phyloP scores from a whole-genome alignment of 495 filamentous ascomycete species.

The Acidomyces sp. region DNA sequence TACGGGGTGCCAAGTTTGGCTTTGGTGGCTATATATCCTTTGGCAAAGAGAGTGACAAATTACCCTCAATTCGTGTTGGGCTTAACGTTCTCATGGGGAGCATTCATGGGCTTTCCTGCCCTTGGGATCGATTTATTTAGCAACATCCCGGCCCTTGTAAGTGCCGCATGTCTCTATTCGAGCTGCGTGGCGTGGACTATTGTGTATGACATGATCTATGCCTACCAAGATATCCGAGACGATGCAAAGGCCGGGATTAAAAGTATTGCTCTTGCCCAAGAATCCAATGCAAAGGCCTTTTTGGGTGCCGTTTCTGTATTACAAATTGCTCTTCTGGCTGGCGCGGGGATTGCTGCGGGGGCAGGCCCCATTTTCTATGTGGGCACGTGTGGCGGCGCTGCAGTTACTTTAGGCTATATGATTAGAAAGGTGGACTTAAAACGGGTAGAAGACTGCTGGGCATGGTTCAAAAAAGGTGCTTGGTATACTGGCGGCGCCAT shows the following conservation, averaged over 20 bases:
- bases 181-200: slow-evolving; percentile 91
- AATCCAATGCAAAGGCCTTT: slow-evolving; percentile 74
- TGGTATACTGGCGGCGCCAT: slow-evolving; percentile 58
- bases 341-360: slow-evolving; percentile 58
- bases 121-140: slow-evolving; percentile 67
- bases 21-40: slow-evolving; percentile 71
- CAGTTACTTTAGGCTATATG: slow-evolving; percentile 65
- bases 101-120: slow-evolving; percentile 91
- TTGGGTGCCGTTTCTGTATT: slow-evolving; percentile 58
- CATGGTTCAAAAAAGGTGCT: slow-evolving; percentile 81
- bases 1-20: slow-evolving; percentile 78
- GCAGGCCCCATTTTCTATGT: slow-evolving; percentile 76
- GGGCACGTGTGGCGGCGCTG: slow-evolving; percentile 72
- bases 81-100: slow-evolving; percentile 92
- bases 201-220: slow-evolving; percentile 97
- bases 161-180: slow-evolving; percentile 62
- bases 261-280: slow-evolving; percentile 81
- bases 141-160: slow-evolving; percentile 48
- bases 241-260: slow-evolving; percentile 90
- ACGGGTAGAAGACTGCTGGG: slow-evolving; percentile 79
- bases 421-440: slow-evolving; percentile 79
- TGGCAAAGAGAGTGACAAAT: slow-evolving; percentile 86
- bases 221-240: slow-evolving; percentile 95
- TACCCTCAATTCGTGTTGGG: slow-evolving; percentile 91
- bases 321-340: slow-evolving; percentile 68